Conservation (phyloP, 2,329 filamentous ascomycete genomes). For the Ophiocordyceps unilateralis region DNA sequence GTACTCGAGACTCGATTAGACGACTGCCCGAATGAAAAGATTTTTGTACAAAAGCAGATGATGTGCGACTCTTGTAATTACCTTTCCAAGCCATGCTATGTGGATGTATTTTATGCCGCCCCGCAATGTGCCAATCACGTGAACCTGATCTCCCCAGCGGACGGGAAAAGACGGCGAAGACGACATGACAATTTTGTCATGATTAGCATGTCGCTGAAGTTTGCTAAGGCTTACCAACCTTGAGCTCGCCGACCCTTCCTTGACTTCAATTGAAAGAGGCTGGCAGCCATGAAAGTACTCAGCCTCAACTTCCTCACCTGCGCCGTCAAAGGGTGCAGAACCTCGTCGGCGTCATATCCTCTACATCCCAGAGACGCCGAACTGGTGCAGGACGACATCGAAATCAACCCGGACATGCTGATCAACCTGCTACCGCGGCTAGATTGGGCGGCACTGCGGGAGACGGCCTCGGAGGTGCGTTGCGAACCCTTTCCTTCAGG, state of each 20-base stretch:
- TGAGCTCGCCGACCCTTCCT: not conserved
- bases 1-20: constrained; percentile 5
- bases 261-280: not conserved
- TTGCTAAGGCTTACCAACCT: too few relatives aligned
- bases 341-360: constrained; percentile 62
- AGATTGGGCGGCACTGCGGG: constrained; percentile 70
- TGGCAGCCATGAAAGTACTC: constrained; percentile 66
- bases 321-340: constrained; percentile 89
- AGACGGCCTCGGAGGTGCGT: constrained; percentile 59
- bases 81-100: too few relatives aligned
- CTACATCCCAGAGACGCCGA: constrained; percentile 86
- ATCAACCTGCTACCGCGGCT: constrained; percentile 72
- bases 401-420: constrained; percentile 66
- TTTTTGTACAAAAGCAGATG: too few relatives aligned
- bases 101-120: too few relatives aligned
- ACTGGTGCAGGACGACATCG: constrained; percentile 72
- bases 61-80: too few relatives aligned
- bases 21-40: too few relatives aligned
- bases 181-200: too few relatives aligned
- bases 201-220: too few relatives aligned
- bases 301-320: constrained; percentile 95
- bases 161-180: too few relatives aligned
- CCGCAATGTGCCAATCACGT: too few relatives aligned
- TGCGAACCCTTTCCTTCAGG: not conserved
- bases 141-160: too few relatives aligned